Evolutionary conservation across 176 grass and related monocot species (phyloP).

Genomic region (Aechmea fasciata): DNA sequence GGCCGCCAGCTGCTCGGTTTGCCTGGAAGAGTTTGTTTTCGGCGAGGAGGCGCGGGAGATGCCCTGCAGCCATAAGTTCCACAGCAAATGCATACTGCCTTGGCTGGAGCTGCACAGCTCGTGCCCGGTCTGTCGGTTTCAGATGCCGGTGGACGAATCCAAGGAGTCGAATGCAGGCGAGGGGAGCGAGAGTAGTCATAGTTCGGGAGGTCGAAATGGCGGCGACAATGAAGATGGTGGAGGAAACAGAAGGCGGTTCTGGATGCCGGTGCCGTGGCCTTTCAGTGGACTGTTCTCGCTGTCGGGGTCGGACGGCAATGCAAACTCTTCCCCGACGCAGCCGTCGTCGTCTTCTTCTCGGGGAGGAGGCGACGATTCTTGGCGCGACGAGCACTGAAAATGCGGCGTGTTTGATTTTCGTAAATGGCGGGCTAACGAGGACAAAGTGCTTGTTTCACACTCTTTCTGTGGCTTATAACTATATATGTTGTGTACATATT

Average conservation of each 20-base stretch:
- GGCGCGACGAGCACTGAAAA: background rate
- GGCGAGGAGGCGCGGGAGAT: conserved; percentile 7
- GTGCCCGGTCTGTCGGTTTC: conserved; percentile 13
- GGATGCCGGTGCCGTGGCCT: background rate
- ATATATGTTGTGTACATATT: conserved; percentile 1
- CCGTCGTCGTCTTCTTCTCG: background rate
- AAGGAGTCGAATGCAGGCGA: background rate
- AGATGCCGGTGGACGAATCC: conserved; percentile 10
- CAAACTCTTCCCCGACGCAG: background rate
- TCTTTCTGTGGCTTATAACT: background rate
- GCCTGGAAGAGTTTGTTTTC: conserved; percentile 11
- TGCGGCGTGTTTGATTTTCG: background rate
- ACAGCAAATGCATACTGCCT: conserved; percentile 5
- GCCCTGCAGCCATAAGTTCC: conserved; percentile 19
- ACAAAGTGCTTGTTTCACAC: background rate
- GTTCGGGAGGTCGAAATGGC: background rate
- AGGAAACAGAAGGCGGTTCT: background rate
- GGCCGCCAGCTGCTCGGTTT: conserved; percentile 6
- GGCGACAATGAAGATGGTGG: background rate
- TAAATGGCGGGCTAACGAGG: too few species aligned
- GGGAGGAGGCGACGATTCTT: background rate
- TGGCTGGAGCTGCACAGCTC: conserved; percentile 20
- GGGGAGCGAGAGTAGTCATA: background rate
- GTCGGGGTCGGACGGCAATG: background rate
- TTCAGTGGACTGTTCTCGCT: background rate